Base-by-base conservation (phyloP, 768 basidiomycete genomes). In the Tricholomella constricta region DNA sequence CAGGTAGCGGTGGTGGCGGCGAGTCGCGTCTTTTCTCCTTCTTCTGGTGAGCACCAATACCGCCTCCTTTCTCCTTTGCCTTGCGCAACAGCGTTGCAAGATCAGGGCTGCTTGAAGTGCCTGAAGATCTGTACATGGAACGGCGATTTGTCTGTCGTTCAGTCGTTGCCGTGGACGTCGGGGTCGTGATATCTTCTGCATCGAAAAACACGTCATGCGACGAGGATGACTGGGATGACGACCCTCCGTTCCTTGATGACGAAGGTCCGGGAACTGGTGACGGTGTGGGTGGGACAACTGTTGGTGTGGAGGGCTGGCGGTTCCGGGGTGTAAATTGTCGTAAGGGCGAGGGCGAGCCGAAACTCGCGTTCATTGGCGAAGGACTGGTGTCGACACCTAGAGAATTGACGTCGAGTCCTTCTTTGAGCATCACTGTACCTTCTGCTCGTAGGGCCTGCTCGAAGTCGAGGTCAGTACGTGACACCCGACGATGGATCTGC, bases 21-120 rank as follows among this genome's bases (percentile, higher is more conserved):
- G 64, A 68, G 34, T 77, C 77, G 26, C 64, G 61, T 50, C 69
- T 62, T 44, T 64, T 68, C 43, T 72, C 69, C 43, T 63, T 71
- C 54, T 66, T 69, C 62, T 66, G 55, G 53, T 59, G 66, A 31
- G 57, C 45, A 12, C 68, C 65, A 20, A 79, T 63, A 35, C 75
- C 71, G 0, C 74, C 79, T 17, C 83, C 83, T 45, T 80, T 75
- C 62, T 88, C 88, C 70, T 86, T 91, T 14, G 90, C 88, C 71
- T 94, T 94, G 56, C 87, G 80, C 48, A 94, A 69, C 48, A 97
- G 78, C 9, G 91, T 94, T 4, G 91, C 91, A 19, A 97, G 78
- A 70, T 98, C 94, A 23, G 94, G 95, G 65, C 89, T 93, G 61
- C 89, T 91, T 29, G 93, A 89, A 7, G 92, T 95, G 37, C 93